Evolutionary conservation across 441 rosid species (phyloP).

Genomic region (Viola pubescens): DNA sequence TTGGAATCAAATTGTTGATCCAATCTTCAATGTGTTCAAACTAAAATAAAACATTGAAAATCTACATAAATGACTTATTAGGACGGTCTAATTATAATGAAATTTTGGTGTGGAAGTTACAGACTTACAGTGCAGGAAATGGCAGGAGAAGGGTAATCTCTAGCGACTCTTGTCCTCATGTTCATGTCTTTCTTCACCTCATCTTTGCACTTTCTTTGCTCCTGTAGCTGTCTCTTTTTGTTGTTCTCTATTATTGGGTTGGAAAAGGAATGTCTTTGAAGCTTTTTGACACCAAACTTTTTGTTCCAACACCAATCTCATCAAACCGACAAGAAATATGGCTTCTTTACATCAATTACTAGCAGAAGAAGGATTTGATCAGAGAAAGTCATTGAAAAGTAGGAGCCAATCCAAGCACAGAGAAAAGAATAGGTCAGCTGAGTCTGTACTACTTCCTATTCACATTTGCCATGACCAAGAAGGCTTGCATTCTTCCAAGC

Average conservation of each 20-base stretch:
- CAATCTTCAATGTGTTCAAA: no score
- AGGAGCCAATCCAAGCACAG: conserved; percentile 12
- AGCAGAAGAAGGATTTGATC: conserved; percentile 32
- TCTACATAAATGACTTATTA: no score
- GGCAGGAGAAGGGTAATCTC: no score
- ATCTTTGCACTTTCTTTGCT: conserved; percentile 7
- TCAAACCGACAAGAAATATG: conserved; percentile 9
- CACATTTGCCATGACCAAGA: conserved; percentile 32
- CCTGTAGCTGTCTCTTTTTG: conserved; percentile 15
- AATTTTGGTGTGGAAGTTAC: no score
- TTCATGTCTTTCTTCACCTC: conserved; percentile 6
- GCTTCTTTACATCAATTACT: conserved; percentile 44
- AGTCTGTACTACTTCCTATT: conserved; percentile 18
- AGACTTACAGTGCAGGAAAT: no score
- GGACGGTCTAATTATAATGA: no score
- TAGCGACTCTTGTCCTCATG: conserved; percentile 16
- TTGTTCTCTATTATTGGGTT: conserved; percentile 14
- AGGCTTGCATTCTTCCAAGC: conserved; percentile 16
- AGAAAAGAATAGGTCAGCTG: conserved; percentile 12
- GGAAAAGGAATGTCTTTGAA: conserved; percentile 20
- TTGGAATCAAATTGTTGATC: no score
- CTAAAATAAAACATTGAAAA: no score
- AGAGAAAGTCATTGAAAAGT: conserved; percentile 8
- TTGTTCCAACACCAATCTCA: conserved; percentile 9
- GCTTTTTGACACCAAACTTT: conserved; percentile 10